phyloP scores from a whole-genome alignment of 805 yeast species.

The Candida wancherniae region DNA sequence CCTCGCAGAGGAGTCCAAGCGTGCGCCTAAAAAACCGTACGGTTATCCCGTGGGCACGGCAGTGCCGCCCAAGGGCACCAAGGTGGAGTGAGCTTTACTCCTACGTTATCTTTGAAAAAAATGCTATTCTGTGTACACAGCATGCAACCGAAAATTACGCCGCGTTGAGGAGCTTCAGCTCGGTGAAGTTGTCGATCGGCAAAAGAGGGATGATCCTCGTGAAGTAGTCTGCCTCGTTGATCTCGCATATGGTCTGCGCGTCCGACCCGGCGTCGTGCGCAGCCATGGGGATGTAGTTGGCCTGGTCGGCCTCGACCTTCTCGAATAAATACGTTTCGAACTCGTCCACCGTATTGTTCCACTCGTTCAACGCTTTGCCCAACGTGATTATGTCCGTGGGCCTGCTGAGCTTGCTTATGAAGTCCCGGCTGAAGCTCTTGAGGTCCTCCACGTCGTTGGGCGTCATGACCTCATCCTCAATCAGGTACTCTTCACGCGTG shows the following conservation, averaged over 20 bases:
- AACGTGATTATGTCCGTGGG: slow-evolving; percentile 15
- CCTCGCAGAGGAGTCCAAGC: too few species aligned
- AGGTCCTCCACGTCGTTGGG: slow-evolving; percentile 8
- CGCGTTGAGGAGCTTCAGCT: slow-evolving; percentile 17
- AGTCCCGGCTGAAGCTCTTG: slow-evolving; percentile 2
- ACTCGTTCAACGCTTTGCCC: slow-evolving; percentile 51
- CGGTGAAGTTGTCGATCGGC: slow-evolving; percentile 28
- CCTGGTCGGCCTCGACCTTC: slow-evolving; percentile 20
- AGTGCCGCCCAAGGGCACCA: too few species aligned
- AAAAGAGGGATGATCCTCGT: slow-evolving; percentile 36
- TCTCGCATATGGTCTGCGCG: slow-evolving; percentile 5
- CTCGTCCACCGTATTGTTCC: slow-evolving; percentile 44
- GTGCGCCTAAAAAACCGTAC: too few species aligned
- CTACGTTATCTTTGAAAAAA: too few species aligned
- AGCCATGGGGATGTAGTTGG: slow-evolving; percentile 8
- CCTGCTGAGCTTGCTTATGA: slow-evolving; percentile 1
- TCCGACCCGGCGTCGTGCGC: slow-evolving; percentile 1
- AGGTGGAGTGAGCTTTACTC: too few species aligned
- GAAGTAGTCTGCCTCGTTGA: slow-evolving; percentile 32
- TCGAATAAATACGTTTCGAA: slow-evolving; percentile 38
- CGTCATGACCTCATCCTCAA: slow-evolving; percentile 12
- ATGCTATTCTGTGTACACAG: too few species aligned
- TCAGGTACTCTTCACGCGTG: slow-evolving; percentile 19
- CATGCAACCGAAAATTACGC: too few species aligned
- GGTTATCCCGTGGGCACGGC: too few species aligned